Conservation (phyloP, 352 stramenopile genomes). For the Pythium diclinum region DNA sequence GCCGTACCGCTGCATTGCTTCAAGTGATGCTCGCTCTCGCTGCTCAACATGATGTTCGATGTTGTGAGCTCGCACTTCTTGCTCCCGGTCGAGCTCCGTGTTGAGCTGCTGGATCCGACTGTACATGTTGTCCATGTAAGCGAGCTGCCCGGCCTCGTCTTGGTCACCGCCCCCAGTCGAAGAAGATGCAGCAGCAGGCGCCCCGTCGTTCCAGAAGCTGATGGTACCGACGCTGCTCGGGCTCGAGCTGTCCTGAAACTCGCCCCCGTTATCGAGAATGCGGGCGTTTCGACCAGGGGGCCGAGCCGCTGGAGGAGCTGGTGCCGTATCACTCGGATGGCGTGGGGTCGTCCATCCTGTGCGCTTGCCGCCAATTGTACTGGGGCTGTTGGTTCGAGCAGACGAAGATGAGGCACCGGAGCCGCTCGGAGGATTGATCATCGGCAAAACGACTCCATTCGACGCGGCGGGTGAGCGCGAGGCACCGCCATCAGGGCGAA, state of each 20-base stretch:
- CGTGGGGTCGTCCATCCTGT: constrained; percentile 49
- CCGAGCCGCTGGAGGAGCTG: constrained; percentile 5
- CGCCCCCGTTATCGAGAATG: constrained; percentile 3
- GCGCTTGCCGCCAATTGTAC: constrained; percentile 2
- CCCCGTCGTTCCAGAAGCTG: constrained; percentile 22
- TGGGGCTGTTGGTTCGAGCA: constrained; percentile 10
- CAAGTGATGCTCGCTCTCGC: constrained; percentile 18
- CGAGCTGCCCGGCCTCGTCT: constrained; percentile 41
- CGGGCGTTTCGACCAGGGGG: constrained; percentile 6
- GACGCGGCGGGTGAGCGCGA: neutral
- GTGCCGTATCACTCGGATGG: constrained; percentile 5
- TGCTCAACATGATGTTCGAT: constrained; percentile 27
- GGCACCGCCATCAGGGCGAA: neutral
- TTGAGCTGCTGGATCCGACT: constrained; percentile 50
- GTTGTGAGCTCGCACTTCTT: constrained; percentile 19
- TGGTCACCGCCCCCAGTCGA: constrained; percentile 15
- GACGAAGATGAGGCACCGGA: neutral
- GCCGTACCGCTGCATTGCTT: constrained; percentile 24
- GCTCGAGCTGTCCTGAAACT: constrained; percentile 6
- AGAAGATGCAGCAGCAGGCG: constrained; percentile 2
- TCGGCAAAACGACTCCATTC: constrained; percentile 23
- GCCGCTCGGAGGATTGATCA: constrained; percentile 21
- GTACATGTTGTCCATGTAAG: constrained; percentile 77
- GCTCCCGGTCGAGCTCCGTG: constrained; percentile 45
- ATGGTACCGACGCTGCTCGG: neutral